Percentiles rank a stretch among this genome's conserved stretches.
These are phyloP conservation scores for Thalassiosira profunda DNA, from an alignment of 108 stramenopile species.

Conservation along the genomic window DNA sequence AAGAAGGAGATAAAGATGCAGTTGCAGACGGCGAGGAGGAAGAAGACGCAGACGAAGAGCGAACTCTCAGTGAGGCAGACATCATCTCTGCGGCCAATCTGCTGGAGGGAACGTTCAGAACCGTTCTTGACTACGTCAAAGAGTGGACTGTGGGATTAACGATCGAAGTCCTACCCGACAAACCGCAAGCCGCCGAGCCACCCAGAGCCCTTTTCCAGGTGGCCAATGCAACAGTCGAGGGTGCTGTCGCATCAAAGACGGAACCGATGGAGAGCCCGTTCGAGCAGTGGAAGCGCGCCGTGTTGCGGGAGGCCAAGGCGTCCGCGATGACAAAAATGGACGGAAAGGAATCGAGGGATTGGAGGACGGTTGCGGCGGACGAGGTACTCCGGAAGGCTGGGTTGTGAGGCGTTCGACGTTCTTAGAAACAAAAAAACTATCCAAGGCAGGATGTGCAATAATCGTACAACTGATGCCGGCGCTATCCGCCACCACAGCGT, in stretches of 20 bases:
- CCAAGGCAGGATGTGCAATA: too few species aligned
- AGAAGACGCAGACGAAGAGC: slow-evolving; percentile 32
- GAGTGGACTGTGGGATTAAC: too few species aligned
- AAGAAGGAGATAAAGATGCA: slow-evolving; percentile 6
- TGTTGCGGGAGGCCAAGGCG: slow-evolving; percentile 8
- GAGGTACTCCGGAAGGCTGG: too few species aligned
- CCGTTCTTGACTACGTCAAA: slow-evolving; percentile 11
- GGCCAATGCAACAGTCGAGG: background rate
- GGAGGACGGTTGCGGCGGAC: too few species aligned
- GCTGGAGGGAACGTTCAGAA: slow-evolving; percentile 29
- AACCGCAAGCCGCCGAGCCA: too few species aligned
- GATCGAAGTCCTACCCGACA: too few species aligned
- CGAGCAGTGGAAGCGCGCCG: slow-evolving; percentile 26
- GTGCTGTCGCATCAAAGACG: background rate
- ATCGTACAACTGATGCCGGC: too few species aligned
- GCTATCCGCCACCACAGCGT: too few species aligned
- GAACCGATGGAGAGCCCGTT: slow-evolving; percentile 1
- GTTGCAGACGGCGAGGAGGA: slow-evolving; percentile 13
- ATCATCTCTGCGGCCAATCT: slow-evolving; percentile 33
- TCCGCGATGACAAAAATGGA: too few species aligned
- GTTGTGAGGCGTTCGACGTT: too few species aligned
- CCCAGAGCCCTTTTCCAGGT: background rate
- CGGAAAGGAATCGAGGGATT: too few species aligned
- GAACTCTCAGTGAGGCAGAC: slow-evolving; percentile 23
- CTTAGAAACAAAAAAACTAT: too few species aligned